Evolutionary conservation across 148 eudicot genomes (phyloP).

Genomic region (Rhododendron kiyosumense): DNA sequence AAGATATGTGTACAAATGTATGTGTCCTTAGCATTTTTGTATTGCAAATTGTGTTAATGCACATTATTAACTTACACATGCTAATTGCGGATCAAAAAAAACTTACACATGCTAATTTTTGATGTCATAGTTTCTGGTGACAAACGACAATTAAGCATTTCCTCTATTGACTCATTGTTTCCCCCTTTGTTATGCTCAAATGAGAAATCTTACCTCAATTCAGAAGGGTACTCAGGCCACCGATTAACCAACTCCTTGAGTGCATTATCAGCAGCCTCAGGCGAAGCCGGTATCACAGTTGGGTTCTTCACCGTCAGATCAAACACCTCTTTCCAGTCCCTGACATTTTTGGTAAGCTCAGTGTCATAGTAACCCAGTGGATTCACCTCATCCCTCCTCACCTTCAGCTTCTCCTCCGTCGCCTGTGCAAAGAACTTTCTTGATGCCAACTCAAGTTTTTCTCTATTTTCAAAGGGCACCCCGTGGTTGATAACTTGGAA

Average conservation of each 20-base stretch:
- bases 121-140: neutral
- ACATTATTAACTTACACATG: too few relatives aligned
- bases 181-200: neutral
- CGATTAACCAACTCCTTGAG: conserved; percentile 22
- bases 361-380: conserved; percentile 43
- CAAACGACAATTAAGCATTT: too few relatives aligned
- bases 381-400: conserved; percentile 33
- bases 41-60: too few relatives aligned
- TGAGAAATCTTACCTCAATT: conserved; percentile 24
- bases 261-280: conserved; percentile 18
- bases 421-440: conserved; percentile 35
- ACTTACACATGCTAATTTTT: too few relatives aligned
- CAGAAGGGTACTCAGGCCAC: conserved; percentile 37
- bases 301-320: conserved; percentile 29
- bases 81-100: too few relatives aligned
- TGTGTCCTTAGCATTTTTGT: too few relatives aligned
- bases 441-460: conserved; percentile 21
- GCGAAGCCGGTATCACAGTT: conserved; percentile 22
- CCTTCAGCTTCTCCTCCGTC: conserved; percentile 39
- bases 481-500: conserved; percentile 55
- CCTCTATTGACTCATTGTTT: neutral
- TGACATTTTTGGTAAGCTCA: conserved; percentile 47
- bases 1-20: too few relatives aligned
- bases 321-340: conserved; percentile 55
- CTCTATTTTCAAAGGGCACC: conserved; percentile 26